These are phyloP conservation scores for Alloteropsis angusta DNA, from an alignment of 202 grass and related monocot species.

Conservation along the genomic window DNA sequence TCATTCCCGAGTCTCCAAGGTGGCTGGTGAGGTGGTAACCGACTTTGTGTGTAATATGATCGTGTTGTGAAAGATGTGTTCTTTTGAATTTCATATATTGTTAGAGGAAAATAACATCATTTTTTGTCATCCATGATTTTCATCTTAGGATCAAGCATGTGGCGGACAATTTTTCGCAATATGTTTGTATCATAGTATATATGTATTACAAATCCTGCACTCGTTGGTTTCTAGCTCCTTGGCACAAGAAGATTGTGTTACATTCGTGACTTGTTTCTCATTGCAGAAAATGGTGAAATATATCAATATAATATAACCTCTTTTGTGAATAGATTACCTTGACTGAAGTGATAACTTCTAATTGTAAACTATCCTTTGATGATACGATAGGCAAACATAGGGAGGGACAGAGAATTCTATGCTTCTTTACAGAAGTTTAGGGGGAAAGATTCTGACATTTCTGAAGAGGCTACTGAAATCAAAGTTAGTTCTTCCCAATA, in stretches of 20 bases:
- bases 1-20: conserved; percentile 80
- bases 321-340: neutral
- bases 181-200: neutral
- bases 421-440: conserved; percentile 56
- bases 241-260: neutral
- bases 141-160: neutral
- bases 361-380: neutral
- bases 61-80: neutral
- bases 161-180: neutral
- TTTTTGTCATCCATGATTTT: neutral
- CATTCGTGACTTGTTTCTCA: neutral
- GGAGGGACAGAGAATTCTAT: conserved; percentile 36
- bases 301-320: neutral
- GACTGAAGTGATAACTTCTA: neutral
- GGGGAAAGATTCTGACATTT: conserved; percentile 47
- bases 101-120: neutral
- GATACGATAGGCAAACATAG: conserved; percentile 46
- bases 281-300: neutral
- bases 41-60: neutral
- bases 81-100: neutral
- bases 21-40: conserved; percentile 51
- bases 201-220: neutral
- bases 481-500: conserved; percentile 31
- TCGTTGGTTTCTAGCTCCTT: neutral
- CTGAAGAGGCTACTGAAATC: conserved; percentile 51